Evolutionary conservation across 495 filamentous ascomycete species (phyloP).

Genomic region (Bathelium albidoporum): DNA sequence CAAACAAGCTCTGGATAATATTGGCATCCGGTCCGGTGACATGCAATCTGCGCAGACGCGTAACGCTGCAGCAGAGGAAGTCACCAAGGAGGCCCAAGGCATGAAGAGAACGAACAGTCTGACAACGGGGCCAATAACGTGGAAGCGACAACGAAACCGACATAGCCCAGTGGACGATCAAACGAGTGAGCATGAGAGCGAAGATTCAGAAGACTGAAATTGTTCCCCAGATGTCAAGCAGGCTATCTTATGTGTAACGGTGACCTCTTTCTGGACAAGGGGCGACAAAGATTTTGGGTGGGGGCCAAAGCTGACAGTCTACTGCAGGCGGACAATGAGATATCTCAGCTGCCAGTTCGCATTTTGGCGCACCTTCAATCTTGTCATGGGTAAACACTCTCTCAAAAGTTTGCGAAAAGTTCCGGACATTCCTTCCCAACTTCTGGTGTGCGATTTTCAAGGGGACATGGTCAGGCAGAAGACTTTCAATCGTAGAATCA

Average conservation of each 20-base stretch:
- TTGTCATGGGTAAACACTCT: background rate
- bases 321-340: background rate
- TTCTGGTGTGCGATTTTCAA: too few relatives aligned
- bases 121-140: background rate
- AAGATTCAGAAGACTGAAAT: background rate
- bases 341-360: background rate
- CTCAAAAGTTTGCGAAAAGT: background rate
- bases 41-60: background rate
- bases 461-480: too few relatives aligned
- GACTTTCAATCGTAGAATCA: too few relatives aligned
- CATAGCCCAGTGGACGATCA: background rate
- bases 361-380: background rate
- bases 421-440: background rate
- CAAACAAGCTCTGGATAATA: background rate
- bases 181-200: background rate
- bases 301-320: background rate
- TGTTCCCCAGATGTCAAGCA: background rate
- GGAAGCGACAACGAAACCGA: background rate
- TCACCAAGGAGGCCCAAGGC: background rate
- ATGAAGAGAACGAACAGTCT: background rate
- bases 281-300: background rate
- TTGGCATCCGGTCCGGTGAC: background rate
- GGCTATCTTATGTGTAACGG: background rate
- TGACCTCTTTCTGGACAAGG: background rate
- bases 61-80: background rate